Evolutionary conservation across 129 eudicot genomes (phyloP).

Genomic region (Lactuca sativa): DNA sequence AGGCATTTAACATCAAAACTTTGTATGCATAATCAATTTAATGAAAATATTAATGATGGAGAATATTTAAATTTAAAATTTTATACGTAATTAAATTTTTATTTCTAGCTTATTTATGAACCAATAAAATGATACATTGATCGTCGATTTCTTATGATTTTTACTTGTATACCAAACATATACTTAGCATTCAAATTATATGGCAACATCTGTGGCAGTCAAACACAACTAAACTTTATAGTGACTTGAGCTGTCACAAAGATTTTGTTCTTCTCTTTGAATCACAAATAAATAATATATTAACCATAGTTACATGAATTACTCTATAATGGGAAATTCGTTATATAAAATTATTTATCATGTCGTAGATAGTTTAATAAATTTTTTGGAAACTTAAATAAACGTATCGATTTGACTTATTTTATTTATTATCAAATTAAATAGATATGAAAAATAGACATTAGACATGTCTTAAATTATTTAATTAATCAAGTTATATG

Average conservation of each 20-base stretch:
- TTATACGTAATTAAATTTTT: background rate
- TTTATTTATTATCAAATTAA: background rate
- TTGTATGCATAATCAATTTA: background rate
- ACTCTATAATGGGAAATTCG: no score
- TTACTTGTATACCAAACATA: background rate
- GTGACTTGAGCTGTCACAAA: background rate
- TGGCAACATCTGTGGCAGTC: background rate
- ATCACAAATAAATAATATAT: no score
- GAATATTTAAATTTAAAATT: background rate
- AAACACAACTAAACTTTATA: background rate
- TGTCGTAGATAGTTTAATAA: no score
- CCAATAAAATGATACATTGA: background rate
- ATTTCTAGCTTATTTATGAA: slow-evolving; percentile 13
- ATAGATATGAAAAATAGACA: no score
- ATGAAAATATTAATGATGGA: background rate
- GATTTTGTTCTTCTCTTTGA: background rate
- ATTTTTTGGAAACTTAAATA: no score
- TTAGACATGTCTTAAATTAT: background rate
- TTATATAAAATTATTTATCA: no score
- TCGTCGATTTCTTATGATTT: background rate
- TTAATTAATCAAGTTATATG: no score
- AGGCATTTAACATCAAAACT: slow-evolving; percentile 15
- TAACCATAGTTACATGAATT: no score
- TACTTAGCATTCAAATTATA: background rate
- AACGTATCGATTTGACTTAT: background rate